These are phyloP conservation scores for Saksenaea vasiformis DNA, from an alignment of 371 early-diverging fungal species.

Conservation along the genomic window DNA sequence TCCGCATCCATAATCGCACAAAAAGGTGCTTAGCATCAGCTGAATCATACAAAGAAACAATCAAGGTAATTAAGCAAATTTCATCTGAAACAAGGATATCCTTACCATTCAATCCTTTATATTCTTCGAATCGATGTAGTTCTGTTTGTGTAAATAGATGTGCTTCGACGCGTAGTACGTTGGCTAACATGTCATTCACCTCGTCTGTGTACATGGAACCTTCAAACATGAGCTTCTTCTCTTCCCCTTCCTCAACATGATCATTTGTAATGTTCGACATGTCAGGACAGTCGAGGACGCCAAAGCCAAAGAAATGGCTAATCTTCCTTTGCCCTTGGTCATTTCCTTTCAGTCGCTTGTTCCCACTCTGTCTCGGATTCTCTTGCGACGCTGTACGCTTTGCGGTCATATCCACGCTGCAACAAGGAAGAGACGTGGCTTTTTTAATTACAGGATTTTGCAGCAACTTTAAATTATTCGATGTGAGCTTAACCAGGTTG, in stretches of 20 bases:
- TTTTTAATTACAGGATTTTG: no score
- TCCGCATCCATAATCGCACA: conserved; percentile 68
- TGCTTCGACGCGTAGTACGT: conserved; percentile 55
- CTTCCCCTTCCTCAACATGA: neutral
- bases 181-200: conserved; percentile 55
- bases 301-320: neutral
- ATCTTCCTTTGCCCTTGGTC: neutral
- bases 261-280: neutral
- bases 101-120: conserved; percentile 44
- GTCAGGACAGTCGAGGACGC: neutral
- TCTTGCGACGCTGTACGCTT: neutral
- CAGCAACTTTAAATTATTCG: no score
- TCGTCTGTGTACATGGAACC: conserved; percentile 57
- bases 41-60: conserved; percentile 12
- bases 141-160: conserved; percentile 58
- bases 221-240: conserved; percentile 8
- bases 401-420: neutral
- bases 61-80: neutral
- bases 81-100: neutral
- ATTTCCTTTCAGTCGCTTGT: neutral
- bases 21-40: conserved; percentile 59
- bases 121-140: conserved; percentile 35
- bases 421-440: neutral
- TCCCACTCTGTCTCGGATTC: neutral
- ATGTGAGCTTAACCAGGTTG: no score